Evolutionary conservation across 768 basidiomycete species (phyloP).

Genomic region (Pleurotus platypus): DNA sequence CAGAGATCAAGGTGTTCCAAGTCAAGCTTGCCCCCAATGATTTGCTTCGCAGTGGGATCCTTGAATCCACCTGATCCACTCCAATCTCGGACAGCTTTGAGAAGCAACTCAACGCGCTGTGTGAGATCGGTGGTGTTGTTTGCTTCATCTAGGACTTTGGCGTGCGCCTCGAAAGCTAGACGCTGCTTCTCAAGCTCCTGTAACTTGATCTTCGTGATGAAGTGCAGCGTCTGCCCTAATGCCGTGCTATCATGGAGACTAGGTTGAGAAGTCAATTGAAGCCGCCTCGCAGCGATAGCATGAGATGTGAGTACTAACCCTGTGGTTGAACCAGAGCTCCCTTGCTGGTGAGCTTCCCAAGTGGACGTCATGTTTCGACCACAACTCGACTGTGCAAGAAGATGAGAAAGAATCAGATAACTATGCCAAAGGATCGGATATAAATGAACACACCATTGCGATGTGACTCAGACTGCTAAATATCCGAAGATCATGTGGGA

Average conservation of each 20-base stretch:
- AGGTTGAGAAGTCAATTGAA: too few species aligned
- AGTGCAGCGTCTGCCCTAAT: conserved; percentile 36
- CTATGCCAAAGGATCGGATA: too few species aligned
- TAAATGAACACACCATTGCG: too few species aligned
- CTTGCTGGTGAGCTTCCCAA: too few species aligned
- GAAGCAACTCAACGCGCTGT: conserved; percentile 28
- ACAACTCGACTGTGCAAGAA: too few species aligned
- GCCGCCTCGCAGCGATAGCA: too few species aligned
- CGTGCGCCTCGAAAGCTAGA: conserved; percentile 28
- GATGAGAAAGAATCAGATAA: too few species aligned
- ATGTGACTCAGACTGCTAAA: too few species aligned
- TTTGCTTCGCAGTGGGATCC: neutral
- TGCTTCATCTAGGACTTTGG: conserved; percentile 25
- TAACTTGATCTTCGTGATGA: conserved; percentile 41
- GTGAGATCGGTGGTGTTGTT: conserved; percentile 17
- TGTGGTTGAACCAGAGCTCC: too few species aligned
- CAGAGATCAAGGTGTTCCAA: conserved; percentile 27
- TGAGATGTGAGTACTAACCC: too few species aligned
- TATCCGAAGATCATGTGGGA: too few species aligned
- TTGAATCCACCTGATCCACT: conserved; percentile 26
- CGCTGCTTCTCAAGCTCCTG: conserved; percentile 39
- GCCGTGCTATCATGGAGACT: conserved; percentile 7
- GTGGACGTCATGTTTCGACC: too few species aligned
- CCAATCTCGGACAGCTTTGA: conserved; percentile 30
- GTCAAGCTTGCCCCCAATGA: conserved; percentile 19